These are phyloP conservation scores for Geotrichum histeridarum DNA, from an alignment of 1,139 yeast genomes.

Conservation along the genomic window DNA sequence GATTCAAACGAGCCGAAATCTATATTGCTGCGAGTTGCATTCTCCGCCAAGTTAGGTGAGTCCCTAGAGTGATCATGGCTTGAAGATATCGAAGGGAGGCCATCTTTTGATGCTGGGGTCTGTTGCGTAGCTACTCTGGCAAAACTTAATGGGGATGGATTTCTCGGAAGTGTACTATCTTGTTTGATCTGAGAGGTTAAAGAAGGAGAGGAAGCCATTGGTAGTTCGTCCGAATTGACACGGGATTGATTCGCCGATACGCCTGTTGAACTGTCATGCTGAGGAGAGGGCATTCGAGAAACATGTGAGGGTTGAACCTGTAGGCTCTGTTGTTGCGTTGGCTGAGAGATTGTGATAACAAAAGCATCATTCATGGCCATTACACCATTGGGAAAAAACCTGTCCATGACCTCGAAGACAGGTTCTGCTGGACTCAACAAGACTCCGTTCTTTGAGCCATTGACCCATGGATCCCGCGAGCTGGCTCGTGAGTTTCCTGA, in stretches of 20 bases:
- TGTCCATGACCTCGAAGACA: slow-evolving; percentile 57
- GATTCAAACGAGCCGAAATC: background rate
- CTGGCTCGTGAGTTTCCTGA: background rate
- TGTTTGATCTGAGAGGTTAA: background rate
- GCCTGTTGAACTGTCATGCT: no score
- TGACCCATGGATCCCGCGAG: background rate
- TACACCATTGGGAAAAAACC: slow-evolving; percentile 54
- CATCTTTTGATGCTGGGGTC: background rate
- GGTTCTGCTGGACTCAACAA: slow-evolving; percentile 57
- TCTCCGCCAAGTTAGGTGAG: background rate
- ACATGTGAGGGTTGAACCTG: background rate
- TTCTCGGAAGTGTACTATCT: background rate
- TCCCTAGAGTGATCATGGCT: background rate
- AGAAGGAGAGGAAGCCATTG: background rate
- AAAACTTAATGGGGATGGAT: background rate
- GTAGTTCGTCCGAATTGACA: background rate
- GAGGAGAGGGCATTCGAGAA: background rate
- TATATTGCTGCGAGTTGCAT: background rate
- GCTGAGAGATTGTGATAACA: background rate
- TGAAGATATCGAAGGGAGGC: background rate
- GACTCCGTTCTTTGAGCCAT: background rate
- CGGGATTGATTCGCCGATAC: background rate
- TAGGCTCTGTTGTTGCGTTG: background rate
- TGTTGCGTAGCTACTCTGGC: background rate
- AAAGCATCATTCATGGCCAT: slow-evolving; percentile 68